phyloP scores from a whole-genome alignment of 73 alveolate species.

The Uronychia setigera region DNA sequence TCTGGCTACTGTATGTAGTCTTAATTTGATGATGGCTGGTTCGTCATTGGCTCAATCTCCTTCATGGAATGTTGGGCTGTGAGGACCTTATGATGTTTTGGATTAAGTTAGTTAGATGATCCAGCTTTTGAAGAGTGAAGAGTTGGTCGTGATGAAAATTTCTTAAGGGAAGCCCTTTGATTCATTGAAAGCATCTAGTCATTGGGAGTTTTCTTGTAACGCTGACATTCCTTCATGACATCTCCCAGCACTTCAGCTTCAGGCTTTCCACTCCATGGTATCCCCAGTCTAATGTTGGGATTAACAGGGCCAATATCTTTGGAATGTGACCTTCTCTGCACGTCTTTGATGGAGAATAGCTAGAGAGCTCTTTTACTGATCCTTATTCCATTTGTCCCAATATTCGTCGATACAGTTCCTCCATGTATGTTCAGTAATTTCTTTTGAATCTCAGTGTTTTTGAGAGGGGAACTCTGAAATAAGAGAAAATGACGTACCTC shows the following conservation, averaged over 20 bases:
- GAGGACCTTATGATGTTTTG: too few relatives aligned
- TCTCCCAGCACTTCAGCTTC: not conserved
- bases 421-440: not conserved
- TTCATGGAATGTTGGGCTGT: too few relatives aligned
- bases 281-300: not conserved
- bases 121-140: too few relatives aligned
- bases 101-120: too few relatives aligned
- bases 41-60: too few relatives aligned
- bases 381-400: not conserved
- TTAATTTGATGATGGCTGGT: too few relatives aligned
- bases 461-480: not conserved
- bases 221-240: not conserved
- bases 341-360: not conserved
- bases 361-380: not conserved
- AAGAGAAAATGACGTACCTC: too few relatives aligned
- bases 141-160: not conserved
- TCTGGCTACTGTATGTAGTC: too few relatives aligned
- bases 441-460: not conserved
- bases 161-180: not conserved
- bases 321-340: not conserved
- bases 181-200: not conserved
- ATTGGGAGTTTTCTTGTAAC: not conserved
- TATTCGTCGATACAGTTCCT: not conserved
- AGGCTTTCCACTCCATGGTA: not conserved
- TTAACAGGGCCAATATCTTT: not conserved